Evolutionary conservation across 805 yeast species (phyloP), one percentile per base, ranked within the genome.

Genomic region (Candida broadrunensis): DNA sequence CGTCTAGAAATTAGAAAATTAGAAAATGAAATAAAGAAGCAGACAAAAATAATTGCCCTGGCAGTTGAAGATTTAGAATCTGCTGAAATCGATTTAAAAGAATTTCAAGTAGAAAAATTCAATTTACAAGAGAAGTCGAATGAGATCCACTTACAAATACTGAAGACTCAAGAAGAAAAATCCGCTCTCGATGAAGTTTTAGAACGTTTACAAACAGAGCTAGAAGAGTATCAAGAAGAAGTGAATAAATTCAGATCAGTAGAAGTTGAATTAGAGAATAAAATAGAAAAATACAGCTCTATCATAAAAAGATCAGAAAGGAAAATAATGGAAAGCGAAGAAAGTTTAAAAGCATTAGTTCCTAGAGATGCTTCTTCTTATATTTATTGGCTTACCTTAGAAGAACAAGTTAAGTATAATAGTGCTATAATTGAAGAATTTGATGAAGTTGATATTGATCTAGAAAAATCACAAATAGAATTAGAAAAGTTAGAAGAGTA

Each of bases 211-310:
- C 56, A 54, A 34, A 47, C 49, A 3, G 59, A 53, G 36, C 30
- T 55, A 47, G 62, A 50, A 60, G 46, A 77, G 64, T 54, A 74
- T 60, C 46, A 67, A 52, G 41, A 58, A 65, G 63, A 72, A 38
- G 71, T 81, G 39, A 80, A 81, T 45, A 74, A 75, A 25, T 72
- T 82, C 49, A 75, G 79, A 52, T 79, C 87, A 6, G 67, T 70
- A 14, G 89, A 85, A 56, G 73, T 85, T 36, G 91, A 85, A 52
- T 61, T 84, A 20, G 75, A 73, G 21, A 82, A 80, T 51, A 78
- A 77, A 50, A 60, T 83, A 37, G 90, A 84, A 42, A 81, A 79
- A 48, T 72, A 74, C 43, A 72, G 70, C 42, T 54, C 65, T 1
- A 50, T 70, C 2, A 50, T 69, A 4, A 61, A 51, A 25, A 61